Evolutionary conservation across 2,329 filamentous ascomycete genomes (phyloP), one percentile per base, ranked within the genome.

Genomic region (Chaetomium sp.): DNA sequence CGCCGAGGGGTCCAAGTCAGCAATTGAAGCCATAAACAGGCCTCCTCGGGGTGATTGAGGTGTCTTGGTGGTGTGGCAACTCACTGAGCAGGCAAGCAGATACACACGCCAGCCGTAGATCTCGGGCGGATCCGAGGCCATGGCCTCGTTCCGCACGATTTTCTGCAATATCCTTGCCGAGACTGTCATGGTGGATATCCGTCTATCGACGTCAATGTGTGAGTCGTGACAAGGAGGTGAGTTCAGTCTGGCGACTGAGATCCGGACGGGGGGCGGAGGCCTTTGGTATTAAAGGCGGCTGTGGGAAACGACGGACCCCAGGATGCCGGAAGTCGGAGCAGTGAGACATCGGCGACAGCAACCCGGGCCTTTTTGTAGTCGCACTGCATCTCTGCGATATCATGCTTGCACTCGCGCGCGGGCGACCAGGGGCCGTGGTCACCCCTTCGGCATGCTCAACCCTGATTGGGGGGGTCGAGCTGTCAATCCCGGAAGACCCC

Each of bases 61-160:
- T n/a, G n/a, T n/a, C n/a, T n/a, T n/a, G n/a, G n/a, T n/a, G n/a
- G n/a, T n/a, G n/a, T 35, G 54, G 9, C 23, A 31, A 68, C 77
- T 71, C 70, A 81, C 80, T 54, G 87, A 88, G 67, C 82, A 85
- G 25, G 88, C 87, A 63, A 90, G 77, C 58, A 85, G 78, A 67
- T 87, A 89, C 4, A 89, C 86, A 60, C 87, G 83, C 87, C 88
- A 90, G 71, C 87, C 87, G 74, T 90, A 90, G 65, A 90, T 86
- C 74, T 90, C 85, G 19, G 82, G 81, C 16, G 88, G 88, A 72
- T 91, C 88, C 60, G 79, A 77, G 73, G 81, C 85, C 80, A 90
- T 89, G 62, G 88, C 85, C 71, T 90, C 81, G 74, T 83, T 83
- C 71, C 78, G 79, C 67, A 83, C 79, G 68, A 83, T 80, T 69